Evolutionary conservation across 1,284 basidiomycete genomes (phyloP).

Genomic region (Moesziomyces globuligerus): DNA sequence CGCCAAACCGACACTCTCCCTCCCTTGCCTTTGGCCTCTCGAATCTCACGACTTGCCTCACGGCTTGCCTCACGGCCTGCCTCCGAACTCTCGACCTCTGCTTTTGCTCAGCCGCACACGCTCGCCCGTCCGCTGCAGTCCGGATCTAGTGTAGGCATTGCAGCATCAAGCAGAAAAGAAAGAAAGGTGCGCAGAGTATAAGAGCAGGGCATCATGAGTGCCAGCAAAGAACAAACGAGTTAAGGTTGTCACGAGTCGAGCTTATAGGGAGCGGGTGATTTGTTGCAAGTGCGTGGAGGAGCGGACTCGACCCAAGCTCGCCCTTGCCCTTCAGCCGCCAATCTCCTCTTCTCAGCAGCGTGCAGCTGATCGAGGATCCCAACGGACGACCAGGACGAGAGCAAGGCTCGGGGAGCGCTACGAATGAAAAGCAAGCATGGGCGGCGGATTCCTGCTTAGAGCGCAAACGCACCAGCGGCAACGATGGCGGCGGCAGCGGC

Average conservation of each 20-base stretch:
- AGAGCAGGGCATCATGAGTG: neutral
- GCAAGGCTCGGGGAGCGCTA: slow-evolving; percentile 17
- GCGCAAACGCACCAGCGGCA: slow-evolving; percentile 60
- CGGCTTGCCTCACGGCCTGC: neutral
- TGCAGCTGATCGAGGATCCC: neutral
- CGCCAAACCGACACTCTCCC: slow-evolving; percentile 14
- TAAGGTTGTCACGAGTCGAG: slow-evolving; percentile 3
- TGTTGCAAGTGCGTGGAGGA: neutral
- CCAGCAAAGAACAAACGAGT: neutral
- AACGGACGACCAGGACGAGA: neutral
- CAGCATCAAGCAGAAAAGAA: neutral
- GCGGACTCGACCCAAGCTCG: slow-evolving; percentile 10
- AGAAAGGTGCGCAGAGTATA: neutral
- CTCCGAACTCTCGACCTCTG: neutral
- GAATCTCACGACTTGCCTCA: neutral
- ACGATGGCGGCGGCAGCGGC: slow-evolving; percentile 54
- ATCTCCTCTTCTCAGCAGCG: no score
- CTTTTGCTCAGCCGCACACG: neutral
- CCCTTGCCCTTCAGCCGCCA: no score
- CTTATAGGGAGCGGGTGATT: slow-evolving; percentile 1
- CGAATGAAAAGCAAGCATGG: neutral
- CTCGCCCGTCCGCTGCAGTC: neutral
- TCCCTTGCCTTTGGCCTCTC: no score
- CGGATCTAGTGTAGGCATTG: slow-evolving; percentile 1
- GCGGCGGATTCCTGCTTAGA: slow-evolving; percentile 45